A percentile compares a stretch with the other conserved stretches of the same genome.
phyloP scores from a whole-genome alignment of 306 rosid species.

The Ceratonia siliqua region DNA sequence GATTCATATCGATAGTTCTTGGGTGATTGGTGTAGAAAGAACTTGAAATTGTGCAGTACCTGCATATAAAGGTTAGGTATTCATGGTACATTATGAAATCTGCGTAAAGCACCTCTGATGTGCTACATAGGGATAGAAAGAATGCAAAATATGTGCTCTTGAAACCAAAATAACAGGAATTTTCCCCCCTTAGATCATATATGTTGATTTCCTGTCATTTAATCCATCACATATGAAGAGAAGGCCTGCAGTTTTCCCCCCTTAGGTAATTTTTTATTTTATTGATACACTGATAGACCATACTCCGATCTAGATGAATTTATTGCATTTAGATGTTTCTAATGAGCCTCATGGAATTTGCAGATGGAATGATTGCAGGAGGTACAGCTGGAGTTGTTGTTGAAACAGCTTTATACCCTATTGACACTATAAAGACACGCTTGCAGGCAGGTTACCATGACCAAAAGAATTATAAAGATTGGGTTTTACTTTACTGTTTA shows the following conservation, averaged over 20 bases:
- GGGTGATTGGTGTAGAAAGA: not conserved
- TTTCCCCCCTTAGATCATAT: constrained; percentile 11
- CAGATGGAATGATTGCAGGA: constrained; percentile 94
- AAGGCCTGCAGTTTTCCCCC: not conserved
- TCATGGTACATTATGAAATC: constrained; percentile 1
- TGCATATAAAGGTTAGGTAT: not conserved
- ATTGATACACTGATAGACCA: not conserved
- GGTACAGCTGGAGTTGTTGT: constrained; percentile 96
- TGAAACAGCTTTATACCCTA: constrained; percentile 93
- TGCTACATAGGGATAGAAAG: not conserved
- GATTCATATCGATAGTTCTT: not conserved
- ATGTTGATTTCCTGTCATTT: constrained; percentile 4
- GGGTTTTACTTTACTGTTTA: constrained; percentile 16
- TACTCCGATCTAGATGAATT: constrained; percentile 11
- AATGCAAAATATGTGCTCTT: not conserved
- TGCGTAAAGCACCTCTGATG: not conserved
- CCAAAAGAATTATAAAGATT: constrained; percentile 16
- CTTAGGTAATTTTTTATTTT: constrained; percentile 3
- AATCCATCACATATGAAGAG: constrained; percentile 23
- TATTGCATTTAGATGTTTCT: constrained; percentile 31
- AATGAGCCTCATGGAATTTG: constrained; percentile 45
- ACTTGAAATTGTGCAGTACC: not conserved
- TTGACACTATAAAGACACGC: constrained; percentile 95
- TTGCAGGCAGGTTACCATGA: constrained; percentile 72
- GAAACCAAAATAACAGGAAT: not conserved